Base-by-base conservation (phyloP, 306 rosid species). In the Lupinus albus region DNA sequence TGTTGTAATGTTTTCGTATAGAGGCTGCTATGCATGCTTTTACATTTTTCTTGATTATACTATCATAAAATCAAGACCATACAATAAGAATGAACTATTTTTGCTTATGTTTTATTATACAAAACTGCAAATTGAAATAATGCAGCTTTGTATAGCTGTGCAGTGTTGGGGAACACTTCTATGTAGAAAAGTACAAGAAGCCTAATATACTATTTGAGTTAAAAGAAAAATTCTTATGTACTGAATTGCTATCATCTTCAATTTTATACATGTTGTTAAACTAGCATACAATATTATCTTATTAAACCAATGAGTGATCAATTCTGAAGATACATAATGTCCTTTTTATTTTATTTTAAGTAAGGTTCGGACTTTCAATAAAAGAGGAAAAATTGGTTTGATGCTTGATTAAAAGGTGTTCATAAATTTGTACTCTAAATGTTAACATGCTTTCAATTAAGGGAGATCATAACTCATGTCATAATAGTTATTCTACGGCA, bases 1-100 rank as follows among this genome's bases (percentile, higher is more conserved):
- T 64, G 35, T 56, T 41, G 72, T 61, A 38, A 9, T 81, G 65
- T 46, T 63, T 80, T 68, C 81, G 83, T 72, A 49, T 61, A 64
- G 76, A 81, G 73, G 80, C 75, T 84, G 70, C 55, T 61, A 36
- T 76, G 67, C 56, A 49, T 52, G 54, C 20, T 36, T 76, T 67
- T 7, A 77, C 74, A 17, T 46, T 54, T 50, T 74, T 55, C 68
- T 61, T 16, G 12, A 8, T 33, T 15, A 35, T 7, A 32, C 6
- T 30, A 11, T 11, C 15, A 63, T 60, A 18, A 68, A 56, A 67
- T 65, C 49, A 62, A 70, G 60, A 62, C 47, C 32, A 67, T 54
- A 71, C 9, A 60, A 71, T 76, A 70, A 71, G 25, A 65, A 54
- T 16, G 58, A 58, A 51, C 41, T 73, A 32, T 63, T 67, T 57